Evolutionary conservation across 345 rosid genomes (phyloP).

Genomic region (Populus nigra): DNA sequence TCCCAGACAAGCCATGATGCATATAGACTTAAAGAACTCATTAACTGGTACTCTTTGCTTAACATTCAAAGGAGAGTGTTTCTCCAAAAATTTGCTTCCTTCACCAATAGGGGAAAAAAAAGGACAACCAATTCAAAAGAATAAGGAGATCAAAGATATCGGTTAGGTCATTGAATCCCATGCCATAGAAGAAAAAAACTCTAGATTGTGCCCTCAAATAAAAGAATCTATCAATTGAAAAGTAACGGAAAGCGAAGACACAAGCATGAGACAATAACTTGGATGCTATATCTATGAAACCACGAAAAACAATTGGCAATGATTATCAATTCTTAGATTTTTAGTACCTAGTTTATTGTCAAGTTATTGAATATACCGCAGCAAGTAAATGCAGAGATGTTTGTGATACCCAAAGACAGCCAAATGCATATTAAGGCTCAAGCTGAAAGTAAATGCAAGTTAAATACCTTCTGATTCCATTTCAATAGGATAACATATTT

Average conservation of each 20-base stretch:
- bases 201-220: background rate
- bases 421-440: background rate
- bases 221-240: background rate
- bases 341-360: background rate
- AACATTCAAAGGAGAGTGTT: background rate
- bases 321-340: background rate
- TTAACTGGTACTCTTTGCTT: background rate
- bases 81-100: background rate
- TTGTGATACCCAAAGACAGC: background rate
- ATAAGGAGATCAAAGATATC: background rate
- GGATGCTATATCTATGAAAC: background rate
- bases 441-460: background rate
- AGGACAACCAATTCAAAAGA: background rate
- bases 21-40: background rate
- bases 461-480: background rate
- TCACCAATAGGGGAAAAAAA: background rate
- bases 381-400: background rate
- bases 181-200: background rate
- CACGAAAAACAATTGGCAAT: background rate
- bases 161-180: background rate
- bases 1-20: background rate
- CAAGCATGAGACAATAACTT: background rate
- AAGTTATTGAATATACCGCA: background rate
- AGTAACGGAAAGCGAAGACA: background rate
- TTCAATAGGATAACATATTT: background rate